phyloP scores from a whole-genome alignment of 2,329 filamentous ascomycete species.

The Botrytis tulipae region DNA sequence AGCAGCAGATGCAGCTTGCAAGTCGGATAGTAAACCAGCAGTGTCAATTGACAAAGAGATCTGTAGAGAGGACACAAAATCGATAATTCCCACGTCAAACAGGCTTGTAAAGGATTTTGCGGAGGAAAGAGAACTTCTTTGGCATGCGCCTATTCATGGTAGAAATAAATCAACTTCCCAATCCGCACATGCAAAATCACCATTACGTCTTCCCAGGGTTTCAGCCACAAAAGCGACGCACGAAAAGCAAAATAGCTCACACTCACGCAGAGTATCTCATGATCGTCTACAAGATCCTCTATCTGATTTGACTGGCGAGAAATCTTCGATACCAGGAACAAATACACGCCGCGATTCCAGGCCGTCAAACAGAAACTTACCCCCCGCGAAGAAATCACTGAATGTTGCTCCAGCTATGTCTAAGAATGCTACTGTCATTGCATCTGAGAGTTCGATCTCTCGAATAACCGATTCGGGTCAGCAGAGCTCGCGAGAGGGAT shows the following conservation, averaged over 20 bases:
- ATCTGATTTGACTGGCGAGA: too few relatives aligned
- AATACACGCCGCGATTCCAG: background rate
- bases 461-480: too few relatives aligned
- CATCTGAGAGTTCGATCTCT: background rate
- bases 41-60: background rate
- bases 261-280: background rate
- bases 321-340: background rate
- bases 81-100: background rate
- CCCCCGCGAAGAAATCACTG: background rate
- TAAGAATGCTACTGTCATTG: background rate
- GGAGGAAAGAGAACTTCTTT: background rate
- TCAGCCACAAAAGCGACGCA: background rate
- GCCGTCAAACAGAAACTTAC: too few relatives aligned
- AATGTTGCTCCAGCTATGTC: background rate
- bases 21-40: background rate
- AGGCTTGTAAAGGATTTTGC: background rate
- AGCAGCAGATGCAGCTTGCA: slow-evolving; percentile 5
- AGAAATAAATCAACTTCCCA: background rate
- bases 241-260: background rate
- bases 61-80: background rate
- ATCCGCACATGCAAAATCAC: background rate
- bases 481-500: background rate
- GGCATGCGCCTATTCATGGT: background rate
- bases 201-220: background rate
- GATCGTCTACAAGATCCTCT: background rate